Evolutionary conservation across 768 basidiomycete genomes (phyloP).

Genomic region (Pisolithus marmoratus): DNA sequence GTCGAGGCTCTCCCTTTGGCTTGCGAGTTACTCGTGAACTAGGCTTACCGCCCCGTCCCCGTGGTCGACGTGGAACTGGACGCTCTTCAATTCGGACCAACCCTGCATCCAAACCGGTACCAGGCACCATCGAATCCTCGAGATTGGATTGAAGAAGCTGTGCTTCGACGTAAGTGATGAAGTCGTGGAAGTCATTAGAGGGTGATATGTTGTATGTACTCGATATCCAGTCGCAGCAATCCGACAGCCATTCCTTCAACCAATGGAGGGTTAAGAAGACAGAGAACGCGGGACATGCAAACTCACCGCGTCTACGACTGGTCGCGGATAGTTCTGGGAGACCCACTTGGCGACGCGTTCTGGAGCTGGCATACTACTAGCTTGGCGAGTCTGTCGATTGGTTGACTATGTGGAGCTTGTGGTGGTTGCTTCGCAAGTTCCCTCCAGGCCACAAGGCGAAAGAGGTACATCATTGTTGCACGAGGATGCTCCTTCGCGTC

Average conservation of each 20-base stretch:
- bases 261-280: conserved; percentile 3
- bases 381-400: too few species aligned
- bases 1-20: conserved; percentile 4
- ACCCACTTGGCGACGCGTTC: conserved; percentile 48
- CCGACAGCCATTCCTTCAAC: conserved; percentile 74
- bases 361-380: conserved; percentile 15
- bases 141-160: conserved; percentile 75
- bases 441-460: too few species aligned
- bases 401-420: too few species aligned
- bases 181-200: conserved; percentile 40
- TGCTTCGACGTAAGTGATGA: conserved; percentile 49
- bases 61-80: conserved; percentile 1
- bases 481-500: too few species aligned
- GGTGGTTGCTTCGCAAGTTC: too few species aligned
- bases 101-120: conserved; percentile 51
- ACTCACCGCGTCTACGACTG: conserved; percentile 58
- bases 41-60: not conserved
- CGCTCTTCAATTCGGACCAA: conserved; percentile 10
- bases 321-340: conserved; percentile 49
- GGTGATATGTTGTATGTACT: conserved; percentile 44
- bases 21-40: not conserved
- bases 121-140: conserved; percentile 60
- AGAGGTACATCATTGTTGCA: too few species aligned
- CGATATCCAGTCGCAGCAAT: conserved; percentile 62
- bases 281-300: not conserved